Percentiles rank a stretch among this genome's conserved stretches.
Conservation (phyloP, 163 green algal genomes). For the Scenedesmus sp. region DNA sequence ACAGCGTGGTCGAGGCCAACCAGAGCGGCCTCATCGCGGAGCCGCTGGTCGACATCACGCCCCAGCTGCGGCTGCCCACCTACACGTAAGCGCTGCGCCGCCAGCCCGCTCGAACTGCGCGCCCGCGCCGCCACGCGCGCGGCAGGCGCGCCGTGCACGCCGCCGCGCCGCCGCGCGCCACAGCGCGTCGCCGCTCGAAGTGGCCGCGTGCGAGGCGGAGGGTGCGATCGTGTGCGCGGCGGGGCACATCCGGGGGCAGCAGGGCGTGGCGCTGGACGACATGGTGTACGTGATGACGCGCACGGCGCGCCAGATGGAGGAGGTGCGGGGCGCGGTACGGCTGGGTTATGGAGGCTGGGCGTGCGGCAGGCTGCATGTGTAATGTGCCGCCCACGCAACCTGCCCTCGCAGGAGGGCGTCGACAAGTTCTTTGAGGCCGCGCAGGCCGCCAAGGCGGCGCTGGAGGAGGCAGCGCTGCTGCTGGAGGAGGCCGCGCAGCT, state of each 20-base stretch:
- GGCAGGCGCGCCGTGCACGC: no score
- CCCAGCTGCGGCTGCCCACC: slow-evolving; percentile 66
- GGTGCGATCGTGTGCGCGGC: slow-evolving; percentile 91
- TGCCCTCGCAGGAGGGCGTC: slow-evolving; percentile 74
- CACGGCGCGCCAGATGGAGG: slow-evolving; percentile 68
- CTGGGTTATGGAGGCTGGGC: neutral
- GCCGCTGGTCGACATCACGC: slow-evolving; percentile 98
- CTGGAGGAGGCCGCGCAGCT: slow-evolving; percentile 53
- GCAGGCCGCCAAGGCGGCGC: slow-evolving; percentile 69
- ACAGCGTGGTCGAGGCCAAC: slow-evolving; percentile 96
- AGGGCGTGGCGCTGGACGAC: slow-evolving; percentile 96
- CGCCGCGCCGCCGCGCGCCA: no score
- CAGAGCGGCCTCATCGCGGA: slow-evolving; percentile 95
- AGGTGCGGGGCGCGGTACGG: neutral
- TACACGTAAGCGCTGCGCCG: slow-evolving; percentile 39
- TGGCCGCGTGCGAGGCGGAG: slow-evolving; percentile 82
- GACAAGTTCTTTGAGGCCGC: slow-evolving; percentile 91
- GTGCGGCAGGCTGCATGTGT: no score
- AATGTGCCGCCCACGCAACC: neutral
- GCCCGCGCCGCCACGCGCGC: neutral
- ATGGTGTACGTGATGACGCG: slow-evolving; percentile 95
- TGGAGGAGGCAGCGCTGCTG: slow-evolving; percentile 61
- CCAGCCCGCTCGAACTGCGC: no score
- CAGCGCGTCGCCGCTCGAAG: slow-evolving; percentile 20
- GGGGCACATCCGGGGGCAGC: slow-evolving; percentile 85